A percentile compares a stretch with the other conserved stretches of the same genome.
phyloP scores from a whole-genome alignment of 768 basidiomycete genomes.

The Leccinum uliginosum region DNA sequence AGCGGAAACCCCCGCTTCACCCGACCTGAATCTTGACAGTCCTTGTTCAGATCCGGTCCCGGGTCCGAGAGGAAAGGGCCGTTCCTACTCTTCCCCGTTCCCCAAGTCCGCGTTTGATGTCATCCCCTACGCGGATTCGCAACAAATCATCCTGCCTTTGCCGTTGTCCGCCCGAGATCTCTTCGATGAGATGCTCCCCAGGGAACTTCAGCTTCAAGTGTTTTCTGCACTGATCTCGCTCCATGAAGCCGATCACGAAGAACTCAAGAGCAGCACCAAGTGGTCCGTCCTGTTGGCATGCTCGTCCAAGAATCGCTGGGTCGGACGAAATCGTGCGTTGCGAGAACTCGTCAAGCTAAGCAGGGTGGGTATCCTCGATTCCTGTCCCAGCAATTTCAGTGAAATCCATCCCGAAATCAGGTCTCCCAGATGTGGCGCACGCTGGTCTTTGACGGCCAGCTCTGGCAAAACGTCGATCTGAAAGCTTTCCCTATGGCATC shows the following conservation, averaged over 20 bases:
- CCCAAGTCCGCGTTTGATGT: constrained; percentile 60
- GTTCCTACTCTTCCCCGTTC: constrained; percentile 62
- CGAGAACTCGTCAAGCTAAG: constrained; percentile 76
- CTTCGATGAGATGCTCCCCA: constrained; percentile 69
- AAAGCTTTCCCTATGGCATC: constrained; percentile 57
- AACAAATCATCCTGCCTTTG: constrained; percentile 51
- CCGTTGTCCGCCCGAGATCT: constrained; percentile 43
- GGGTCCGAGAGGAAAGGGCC: constrained; percentile 44
- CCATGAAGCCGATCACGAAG: constrained; percentile 56
- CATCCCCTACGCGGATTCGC: constrained; percentile 40
- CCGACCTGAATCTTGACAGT: constrained; percentile 12
- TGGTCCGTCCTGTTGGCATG: constrained; percentile 64
- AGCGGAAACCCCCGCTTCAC: constrained; percentile 13
- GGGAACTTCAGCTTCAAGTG: constrained; percentile 63
- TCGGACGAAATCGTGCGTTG: constrained; percentile 68
- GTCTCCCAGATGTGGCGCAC: constrained; percentile 74
- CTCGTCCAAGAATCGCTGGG: constrained; percentile 63
- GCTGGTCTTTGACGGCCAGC: constrained; percentile 79
- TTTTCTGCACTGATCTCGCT: constrained; percentile 51
- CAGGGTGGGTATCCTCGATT: constrained; percentile 51
- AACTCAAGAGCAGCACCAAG: constrained; percentile 38
- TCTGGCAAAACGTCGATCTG: constrained; percentile 72
- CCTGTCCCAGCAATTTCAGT: constrained; percentile 7
- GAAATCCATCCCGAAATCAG: constrained; percentile 36
- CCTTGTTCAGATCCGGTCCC: constrained; percentile 16